Base-by-base conservation (phyloP, 441 rosid species). In the Erodium moschatum region DNA sequence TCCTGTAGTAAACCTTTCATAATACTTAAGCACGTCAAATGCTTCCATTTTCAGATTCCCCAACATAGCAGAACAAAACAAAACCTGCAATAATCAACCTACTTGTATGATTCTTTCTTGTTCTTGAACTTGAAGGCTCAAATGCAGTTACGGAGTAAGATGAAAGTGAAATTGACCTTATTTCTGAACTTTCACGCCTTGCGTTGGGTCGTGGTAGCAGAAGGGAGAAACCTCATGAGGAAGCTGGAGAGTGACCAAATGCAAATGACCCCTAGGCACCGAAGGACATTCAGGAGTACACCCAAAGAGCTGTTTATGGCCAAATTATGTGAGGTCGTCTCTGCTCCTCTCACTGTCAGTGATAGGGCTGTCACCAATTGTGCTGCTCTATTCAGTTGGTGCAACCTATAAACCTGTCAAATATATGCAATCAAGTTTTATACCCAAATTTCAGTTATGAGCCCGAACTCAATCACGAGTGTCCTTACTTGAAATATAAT, bases 241-340 rank as follows among this genome's bases (percentile, higher is more conserved):
- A 94, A 91, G 85, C 92, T 90, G 31, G 99, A 86, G 73, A 94
- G 97, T 5, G 96, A 90, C 97, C 99, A 94, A 38, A 91, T 87
- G 79, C 97, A 91, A 65, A 91, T 84, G 56, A 94, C 79, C 56
- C 97, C 97, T 20, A 94, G 91, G 78, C 87, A 78, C 79, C 89
- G 97, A 70, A 91, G 92, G 65, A 95, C 97, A 78, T 81, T 89
- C 82, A 90, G 75, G 70, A 95, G 90, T 19, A 89, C 83, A 66
- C 88, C 85, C 81, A 95, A 69, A 18, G 99, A 91, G 70, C 81
- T 84, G 81, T 88, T 89, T 74, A 94, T 91, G 67, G 92, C 97
- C 80, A 95, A 70, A 81, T 89, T 91, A 80, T 91, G 86, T 12
- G 87, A 75, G 27, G 96, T 95, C 79, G 83, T 74, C 79, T 90